A percentile compares a stretch with the other conserved stretches of the same genome.
phyloP scores from a whole-genome alignment of 2,329 filamentous ascomycete genomes.

The Oidium heveae region DNA sequence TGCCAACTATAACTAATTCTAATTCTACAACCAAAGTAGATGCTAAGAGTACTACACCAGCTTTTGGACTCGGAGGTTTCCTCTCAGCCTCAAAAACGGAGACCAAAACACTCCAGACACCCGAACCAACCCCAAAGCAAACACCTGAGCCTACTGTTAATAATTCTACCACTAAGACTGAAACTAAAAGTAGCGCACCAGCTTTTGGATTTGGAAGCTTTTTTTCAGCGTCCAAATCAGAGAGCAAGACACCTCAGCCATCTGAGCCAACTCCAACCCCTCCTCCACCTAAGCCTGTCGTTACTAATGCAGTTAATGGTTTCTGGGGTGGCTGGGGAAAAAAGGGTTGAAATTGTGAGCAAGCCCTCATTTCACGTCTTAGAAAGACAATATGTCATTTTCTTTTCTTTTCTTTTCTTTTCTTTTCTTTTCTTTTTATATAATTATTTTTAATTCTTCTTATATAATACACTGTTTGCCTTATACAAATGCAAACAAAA shows the following conservation, averaged over 20 bases:
- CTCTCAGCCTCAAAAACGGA: background rate
- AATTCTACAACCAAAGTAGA: too few species aligned
- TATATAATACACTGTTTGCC: too few species aligned
- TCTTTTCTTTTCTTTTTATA: too few species aligned
- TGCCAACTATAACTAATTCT: too few species aligned
- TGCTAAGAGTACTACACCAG: background rate
- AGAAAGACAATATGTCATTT: too few species aligned
- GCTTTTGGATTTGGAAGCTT: background rate
- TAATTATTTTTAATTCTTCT: too few species aligned
- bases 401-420: too few species aligned
- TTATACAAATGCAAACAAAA: too few species aligned
- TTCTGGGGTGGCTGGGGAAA: slow-evolving; percentile 24
- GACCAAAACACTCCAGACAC: background rate
- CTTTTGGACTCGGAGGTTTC: background rate
- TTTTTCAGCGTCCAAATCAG: background rate
- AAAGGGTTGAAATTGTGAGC: too few species aligned
- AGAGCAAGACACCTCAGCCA: slow-evolving; percentile 4
- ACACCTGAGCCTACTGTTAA: background rate
- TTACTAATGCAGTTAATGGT: slow-evolving; percentile 17
- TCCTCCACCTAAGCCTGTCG: background rate
- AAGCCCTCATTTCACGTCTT: too few species aligned
- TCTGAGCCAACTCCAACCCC: slow-evolving; percentile 4
- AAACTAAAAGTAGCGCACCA: background rate
- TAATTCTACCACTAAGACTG: background rate
- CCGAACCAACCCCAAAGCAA: too few species aligned